A percentile compares a stretch with the other conserved stretches of the same genome.
phyloP scores from a whole-genome alignment of 2,329 filamentous ascomycete species.

The Xylaria sp. region DNA sequence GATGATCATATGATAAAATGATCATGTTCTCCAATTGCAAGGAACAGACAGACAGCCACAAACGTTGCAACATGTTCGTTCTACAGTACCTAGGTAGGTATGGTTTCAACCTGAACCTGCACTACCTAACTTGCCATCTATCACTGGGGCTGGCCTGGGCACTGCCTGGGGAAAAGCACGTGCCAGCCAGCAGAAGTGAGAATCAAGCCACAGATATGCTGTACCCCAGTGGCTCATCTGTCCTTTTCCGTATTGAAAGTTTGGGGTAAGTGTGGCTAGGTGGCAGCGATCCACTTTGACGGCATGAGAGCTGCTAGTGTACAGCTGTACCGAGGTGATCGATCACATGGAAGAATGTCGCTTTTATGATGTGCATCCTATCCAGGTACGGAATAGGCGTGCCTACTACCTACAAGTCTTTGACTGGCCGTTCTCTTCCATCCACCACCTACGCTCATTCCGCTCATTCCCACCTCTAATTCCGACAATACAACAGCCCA shows the following conservation, averaged over 20 bases:
- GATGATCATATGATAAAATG: neutral
- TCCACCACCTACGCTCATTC: neutral
- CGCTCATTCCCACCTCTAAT: constrained; percentile 2
- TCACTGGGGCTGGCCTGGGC: no score
- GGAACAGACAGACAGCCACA: no score
- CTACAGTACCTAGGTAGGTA: no score
- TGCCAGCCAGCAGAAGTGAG: neutral
- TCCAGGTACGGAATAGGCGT: neutral
- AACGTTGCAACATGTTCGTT: no score
- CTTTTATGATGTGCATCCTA: constrained; percentile 16
- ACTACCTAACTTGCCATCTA: no score
- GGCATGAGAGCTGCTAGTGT: constrained; percentile 15
- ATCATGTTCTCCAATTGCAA: no score
- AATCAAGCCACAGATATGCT: constrained; percentile 20
- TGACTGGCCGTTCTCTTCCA: constrained; percentile 2
- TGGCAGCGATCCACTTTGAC: constrained; percentile 11
- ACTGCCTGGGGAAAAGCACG: constrained; percentile 19
- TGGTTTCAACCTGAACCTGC: no score
- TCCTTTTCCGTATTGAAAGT: neutral
- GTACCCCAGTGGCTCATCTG: neutral
- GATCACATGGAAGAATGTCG: constrained; percentile 35
- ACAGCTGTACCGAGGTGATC: constrained; percentile 33
- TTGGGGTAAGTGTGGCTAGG: constrained; percentile 33
- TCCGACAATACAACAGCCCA: constrained; percentile 5
- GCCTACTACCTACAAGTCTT: constrained; percentile 5